Base-by-base conservation (phyloP, 306 rosid species). In the Fagus crenata region DNA sequence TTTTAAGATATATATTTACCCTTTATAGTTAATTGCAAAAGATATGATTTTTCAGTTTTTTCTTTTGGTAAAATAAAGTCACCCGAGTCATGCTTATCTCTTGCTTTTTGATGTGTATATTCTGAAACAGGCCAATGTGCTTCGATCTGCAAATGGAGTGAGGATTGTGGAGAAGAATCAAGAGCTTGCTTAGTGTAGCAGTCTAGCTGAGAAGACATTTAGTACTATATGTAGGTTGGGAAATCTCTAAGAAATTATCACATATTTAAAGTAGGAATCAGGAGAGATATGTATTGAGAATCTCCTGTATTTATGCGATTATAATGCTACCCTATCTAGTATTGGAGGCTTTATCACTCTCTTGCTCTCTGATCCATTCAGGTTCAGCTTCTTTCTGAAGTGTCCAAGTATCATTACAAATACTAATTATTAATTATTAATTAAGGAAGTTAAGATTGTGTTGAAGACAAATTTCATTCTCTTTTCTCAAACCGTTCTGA, bases 151-250 rank as follows among this genome's bases (percentile, higher is more conserved):
- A 42, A 79, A 89, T 42, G 96, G 86, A 87, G 97, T 93, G 81
- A 89, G 98, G 80, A 70, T 93, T 75, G 98, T 93, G 87, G 97
- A 91, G 91, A 93, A 89, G 74, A 87, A 93, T 65, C 93, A 87
- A 80, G 89, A 84, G 74, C 63, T 82, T 59, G 80, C 80, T 40
- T 83, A 74, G 72, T 36, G 43, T 31, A 53, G 18, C 9, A 74
- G 69, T 36, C 51, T 37, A 60, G 18, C 6, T 35, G 58, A 69
- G 39, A 40, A 40, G 73, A 81, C 39, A 51, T 56, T 81, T 75
- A 41, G 75, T 74, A 41, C 28, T 22, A 9, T 58, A 65, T 71
- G 46, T 40, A 46, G 36, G 73, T 75, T 41, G 39, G 33, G 12
- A 67, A 28, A 4, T 70, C 3, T 71, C 33, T 51, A 32, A 79